phyloP scores from a whole-genome alignment of 495 filamentous ascomycete species.

The Neurospora hispaniola region DNA sequence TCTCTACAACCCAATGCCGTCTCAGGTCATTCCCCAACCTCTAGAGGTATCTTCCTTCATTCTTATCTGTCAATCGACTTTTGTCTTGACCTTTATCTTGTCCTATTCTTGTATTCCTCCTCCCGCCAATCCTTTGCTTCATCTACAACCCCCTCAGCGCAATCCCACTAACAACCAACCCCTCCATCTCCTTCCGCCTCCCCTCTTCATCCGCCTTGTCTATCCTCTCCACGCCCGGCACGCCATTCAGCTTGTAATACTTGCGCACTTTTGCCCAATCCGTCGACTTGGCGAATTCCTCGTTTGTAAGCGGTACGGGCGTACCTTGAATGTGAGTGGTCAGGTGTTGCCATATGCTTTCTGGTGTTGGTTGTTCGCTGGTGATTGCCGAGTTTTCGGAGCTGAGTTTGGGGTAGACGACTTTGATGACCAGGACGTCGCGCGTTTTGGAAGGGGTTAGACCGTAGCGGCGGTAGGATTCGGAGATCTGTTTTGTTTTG shows the following conservation, averaged over 20 bases:
- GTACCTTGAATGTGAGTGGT: slow-evolving; percentile 49
- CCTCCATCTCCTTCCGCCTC: slow-evolving; percentile 46
- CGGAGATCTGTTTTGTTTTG: slow-evolving; percentile 45
- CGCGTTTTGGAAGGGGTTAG: slow-evolving; percentile 54
- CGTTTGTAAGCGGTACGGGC: slow-evolving; percentile 53
- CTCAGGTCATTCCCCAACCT: not conserved
- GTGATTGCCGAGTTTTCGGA: slow-evolving; percentile 1
- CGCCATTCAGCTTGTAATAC: slow-evolving; percentile 64
- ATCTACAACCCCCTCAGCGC: slow-evolving; percentile 53
- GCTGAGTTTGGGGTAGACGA: slow-evolving; percentile 25
- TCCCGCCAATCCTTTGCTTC: not conserved
- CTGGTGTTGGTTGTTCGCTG: slow-evolving; percentile 27
- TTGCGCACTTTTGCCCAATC: slow-evolving; percentile 67
- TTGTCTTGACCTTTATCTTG: too few species aligned
- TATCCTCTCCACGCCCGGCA: slow-evolving; percentile 29
- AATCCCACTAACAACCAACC: slow-evolving; percentile 57
- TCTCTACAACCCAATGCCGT: not conserved
- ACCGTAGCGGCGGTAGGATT: slow-evolving; percentile 82
- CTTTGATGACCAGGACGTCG: slow-evolving; percentile 65
- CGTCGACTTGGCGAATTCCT: slow-evolving; percentile 40
- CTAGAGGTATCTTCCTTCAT: not conserved
- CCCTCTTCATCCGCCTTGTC: slow-evolving; percentile 16
- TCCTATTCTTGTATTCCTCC: not conserved
- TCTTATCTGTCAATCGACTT: too few species aligned
- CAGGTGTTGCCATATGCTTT: slow-evolving; percentile 55